phyloP scores from a whole-genome alignment of 2,329 filamentous ascomycete species.

The Penicillium sclerotiorum region DNA sequence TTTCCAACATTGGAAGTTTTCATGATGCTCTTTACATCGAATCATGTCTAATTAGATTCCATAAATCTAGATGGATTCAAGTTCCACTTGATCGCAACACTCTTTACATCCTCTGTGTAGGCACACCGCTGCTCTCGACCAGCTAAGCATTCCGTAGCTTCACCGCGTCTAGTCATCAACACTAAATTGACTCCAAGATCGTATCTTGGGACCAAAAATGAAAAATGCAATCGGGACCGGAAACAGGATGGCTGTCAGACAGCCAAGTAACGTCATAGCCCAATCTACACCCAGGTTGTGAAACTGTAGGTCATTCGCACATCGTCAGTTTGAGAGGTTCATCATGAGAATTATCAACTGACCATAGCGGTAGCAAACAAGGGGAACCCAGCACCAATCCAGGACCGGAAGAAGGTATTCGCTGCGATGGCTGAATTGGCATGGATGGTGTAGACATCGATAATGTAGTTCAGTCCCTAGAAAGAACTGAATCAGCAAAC shows the following conservation, averaged over 20 bases:
- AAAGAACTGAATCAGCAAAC: not conserved
- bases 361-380: constrained; percentile 26
- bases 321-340: not conserved
- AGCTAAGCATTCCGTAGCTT: no score
- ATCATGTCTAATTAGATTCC: no score
- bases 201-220: constrained; percentile 44
- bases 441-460: constrained; percentile 37
- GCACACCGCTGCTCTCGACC: no score
- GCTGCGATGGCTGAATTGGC: constrained; percentile 39
- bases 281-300: constrained; percentile 32
- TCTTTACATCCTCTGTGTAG: no score
- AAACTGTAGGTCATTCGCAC: constrained; percentile 21
- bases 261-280: constrained; percentile 33
- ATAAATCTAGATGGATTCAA: no score
- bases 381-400: constrained; percentile 33
- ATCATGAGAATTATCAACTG: not conserved
- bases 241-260: constrained; percentile 31
- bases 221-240: constrained; percentile 50
- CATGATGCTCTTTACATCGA: no score
- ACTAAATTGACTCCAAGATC: constrained; percentile 44
- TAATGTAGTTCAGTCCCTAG: constrained; percentile 35
- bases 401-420: constrained; percentile 32
- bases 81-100: no score
- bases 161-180: not conserved
- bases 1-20: no score